These are phyloP conservation scores for Ustilago esculenta DNA, from an alignment of 1,284 basidiomycete genomes.

Conservation along the genomic window DNA sequence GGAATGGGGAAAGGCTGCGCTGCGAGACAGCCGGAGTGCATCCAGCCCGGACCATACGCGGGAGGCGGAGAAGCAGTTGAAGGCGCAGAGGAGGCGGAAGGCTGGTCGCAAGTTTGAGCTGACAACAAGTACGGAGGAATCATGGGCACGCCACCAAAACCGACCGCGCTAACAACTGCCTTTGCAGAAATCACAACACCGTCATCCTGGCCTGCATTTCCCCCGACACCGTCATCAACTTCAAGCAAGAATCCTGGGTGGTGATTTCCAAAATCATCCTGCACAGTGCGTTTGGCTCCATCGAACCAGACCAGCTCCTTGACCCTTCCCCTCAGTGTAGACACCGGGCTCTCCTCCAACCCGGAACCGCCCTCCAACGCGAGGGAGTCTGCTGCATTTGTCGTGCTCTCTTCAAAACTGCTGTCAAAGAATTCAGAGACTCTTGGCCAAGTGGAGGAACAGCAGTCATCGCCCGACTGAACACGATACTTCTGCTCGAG, in stretches of 20 bases:
- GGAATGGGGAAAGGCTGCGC: constrained; percentile 40
- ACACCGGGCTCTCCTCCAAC: constrained; percentile 6
- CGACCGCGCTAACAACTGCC: constrained; percentile 64
- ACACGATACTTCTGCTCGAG: constrained; percentile 43
- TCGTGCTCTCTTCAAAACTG: neutral
- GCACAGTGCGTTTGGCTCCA: constrained; percentile 18
- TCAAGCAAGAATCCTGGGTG: constrained; percentile 36
- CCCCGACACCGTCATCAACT: constrained; percentile 8
- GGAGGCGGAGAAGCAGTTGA: neutral
- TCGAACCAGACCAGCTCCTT: constrained; percentile 41
- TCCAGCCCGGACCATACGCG: constrained; percentile 58
- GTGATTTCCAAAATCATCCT: constrained; percentile 27
- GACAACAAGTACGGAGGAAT: constrained; percentile 54
- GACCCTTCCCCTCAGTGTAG: constrained; percentile 14
- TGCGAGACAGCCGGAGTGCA: constrained; percentile 63
- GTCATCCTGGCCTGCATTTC: neutral
- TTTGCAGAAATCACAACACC: constrained; percentile 24
- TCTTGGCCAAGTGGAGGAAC: constrained; percentile 11
- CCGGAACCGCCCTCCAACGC: neutral
- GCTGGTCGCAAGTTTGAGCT: neutral
- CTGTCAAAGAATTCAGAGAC: constrained; percentile 11
- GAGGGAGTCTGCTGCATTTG: neutral
- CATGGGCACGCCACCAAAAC: constrained; percentile 58
- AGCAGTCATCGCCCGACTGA: constrained; percentile 21
- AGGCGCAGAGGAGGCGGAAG: neutral